Conservation (phyloP, 371 early-diverging fungal genomes). For the Phascolomyces articulosus region DNA sequence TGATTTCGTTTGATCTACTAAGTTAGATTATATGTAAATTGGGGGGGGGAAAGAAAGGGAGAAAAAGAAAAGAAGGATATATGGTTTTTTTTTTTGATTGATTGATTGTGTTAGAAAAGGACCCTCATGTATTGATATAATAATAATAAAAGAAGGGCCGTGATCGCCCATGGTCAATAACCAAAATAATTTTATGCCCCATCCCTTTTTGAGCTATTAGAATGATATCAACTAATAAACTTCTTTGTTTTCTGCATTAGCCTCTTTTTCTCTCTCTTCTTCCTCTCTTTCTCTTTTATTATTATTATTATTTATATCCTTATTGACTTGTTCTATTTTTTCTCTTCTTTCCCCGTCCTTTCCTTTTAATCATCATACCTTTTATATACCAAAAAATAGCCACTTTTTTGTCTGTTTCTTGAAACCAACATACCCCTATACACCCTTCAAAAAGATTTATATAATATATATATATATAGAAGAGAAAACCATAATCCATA, state of each 20-base stretch:
- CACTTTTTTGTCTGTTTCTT: too few relatives aligned
- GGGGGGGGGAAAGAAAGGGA: too few relatives aligned
- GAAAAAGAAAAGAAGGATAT: too few relatives aligned
- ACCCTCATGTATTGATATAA: background rate
- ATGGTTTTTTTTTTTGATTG: too few relatives aligned
- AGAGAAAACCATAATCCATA: background rate
- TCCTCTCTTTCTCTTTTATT: conserved; percentile 9
- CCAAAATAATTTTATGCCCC: conserved; percentile 1
- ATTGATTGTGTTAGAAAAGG: too few relatives aligned
- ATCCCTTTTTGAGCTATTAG: background rate
- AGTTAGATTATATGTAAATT: too few relatives aligned
- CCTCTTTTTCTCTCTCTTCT: conserved; percentile 14
- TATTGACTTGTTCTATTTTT: background rate
- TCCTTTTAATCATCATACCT: too few relatives aligned
- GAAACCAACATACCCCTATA: background rate
- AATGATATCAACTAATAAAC: background rate
- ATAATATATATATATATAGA: too few relatives aligned
- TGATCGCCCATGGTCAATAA: conserved; percentile 6
- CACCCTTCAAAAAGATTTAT: background rate
- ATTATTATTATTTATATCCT: background rate
- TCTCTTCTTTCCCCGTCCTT: conserved; percentile 19
- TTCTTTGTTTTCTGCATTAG: conserved; percentile 7
- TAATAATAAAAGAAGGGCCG: background rate
- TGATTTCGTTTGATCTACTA: too few relatives aligned
- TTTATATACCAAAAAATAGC: too few relatives aligned